Conservation (phyloP, 129 eudicot genomes). For the Helianthus annuus region HanXRQr2.0-SUNRISE NC_035442.2:95908369-95908868, state of each 20-base stretch:
- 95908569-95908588: background rate
- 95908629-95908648: too few relatives aligned
- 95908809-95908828: too few relatives aligned
- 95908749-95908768: too few relatives aligned
- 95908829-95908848: too few relatives aligned
- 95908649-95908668: too few relatives aligned
- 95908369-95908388: constrained; percentile 90
- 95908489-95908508: constrained; percentile 78
- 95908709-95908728: too few relatives aligned
- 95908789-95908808: too few relatives aligned
- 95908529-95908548: background rate
- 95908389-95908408: constrained; percentile 85
- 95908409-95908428: constrained; percentile 39
- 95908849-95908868: too few relatives aligned
- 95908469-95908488: constrained; percentile 94
- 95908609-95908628: background rate
- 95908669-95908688: too few relatives aligned
- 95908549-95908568: background rate
- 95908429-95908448: constrained; percentile 71
- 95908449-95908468: constrained; percentile 90
- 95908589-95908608: background rate
- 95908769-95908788: too few relatives aligned
- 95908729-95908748: too few relatives aligned
- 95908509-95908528: constrained; percentile 48
- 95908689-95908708: too few relatives aligned